Evolutionary conservation across 495 filamentous ascomycete genomes (phyloP).

Genomic region (Tuber melanosporum): DNA sequence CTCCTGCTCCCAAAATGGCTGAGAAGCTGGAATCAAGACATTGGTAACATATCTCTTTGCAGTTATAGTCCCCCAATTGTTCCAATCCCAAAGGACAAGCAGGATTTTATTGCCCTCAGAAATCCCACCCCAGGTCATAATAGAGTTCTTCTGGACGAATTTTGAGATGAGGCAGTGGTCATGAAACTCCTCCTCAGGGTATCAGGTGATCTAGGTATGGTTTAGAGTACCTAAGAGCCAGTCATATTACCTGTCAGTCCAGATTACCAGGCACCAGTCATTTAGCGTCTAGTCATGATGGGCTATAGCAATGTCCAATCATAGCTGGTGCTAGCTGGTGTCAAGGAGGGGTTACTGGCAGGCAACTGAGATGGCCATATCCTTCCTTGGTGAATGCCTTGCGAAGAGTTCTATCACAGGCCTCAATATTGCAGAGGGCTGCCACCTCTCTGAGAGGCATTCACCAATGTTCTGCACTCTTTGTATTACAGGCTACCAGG

Average conservation of each 20-base stretch:
- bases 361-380: background rate
- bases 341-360: background rate
- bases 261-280: constrained; percentile 8
- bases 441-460: background rate
- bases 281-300: background rate
- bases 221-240: constrained; percentile 1
- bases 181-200: too few relatives aligned
- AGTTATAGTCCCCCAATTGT: too few relatives aligned
- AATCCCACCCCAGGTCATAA: too few relatives aligned
- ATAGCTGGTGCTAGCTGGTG: background rate
- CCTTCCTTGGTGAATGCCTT: background rate
- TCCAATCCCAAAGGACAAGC: too few relatives aligned
- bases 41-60: too few relatives aligned
- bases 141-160: too few relatives aligned
- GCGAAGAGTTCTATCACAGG: background rate
- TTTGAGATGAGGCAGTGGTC: too few relatives aligned
- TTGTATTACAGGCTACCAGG: background rate
- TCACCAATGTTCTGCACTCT: background rate
- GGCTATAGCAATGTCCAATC: background rate
- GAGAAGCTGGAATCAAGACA: too few relatives aligned
- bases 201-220: too few relatives aligned
- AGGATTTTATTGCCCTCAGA: too few relatives aligned
- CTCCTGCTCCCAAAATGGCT: too few relatives aligned
- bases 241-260: constrained; percentile 16
- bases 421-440: background rate